Evolutionary conservation across 768 basidiomycete genomes (phyloP).

Genomic region (Lactarius hengduanensis): DNA sequence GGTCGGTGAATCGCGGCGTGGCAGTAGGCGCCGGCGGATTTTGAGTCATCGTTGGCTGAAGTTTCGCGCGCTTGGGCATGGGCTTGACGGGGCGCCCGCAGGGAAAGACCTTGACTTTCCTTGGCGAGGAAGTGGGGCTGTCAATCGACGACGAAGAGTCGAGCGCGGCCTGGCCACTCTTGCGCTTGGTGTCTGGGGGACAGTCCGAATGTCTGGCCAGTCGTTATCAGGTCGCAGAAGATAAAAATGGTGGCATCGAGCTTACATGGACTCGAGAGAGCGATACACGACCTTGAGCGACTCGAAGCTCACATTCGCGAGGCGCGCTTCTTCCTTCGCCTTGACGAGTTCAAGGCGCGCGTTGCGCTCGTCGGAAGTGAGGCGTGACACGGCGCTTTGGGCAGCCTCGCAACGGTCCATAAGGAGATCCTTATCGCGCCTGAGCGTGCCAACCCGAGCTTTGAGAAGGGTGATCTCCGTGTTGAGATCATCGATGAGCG

Average conservation of each 20-base stretch:
- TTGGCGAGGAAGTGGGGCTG: not conserved
- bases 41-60: not conserved
- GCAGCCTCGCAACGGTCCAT: conserved; percentile 16
- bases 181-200: conserved; percentile 5
- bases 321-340: conserved; percentile 1
- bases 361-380: conserved; percentile 11
- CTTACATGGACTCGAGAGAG: conserved; percentile 3
- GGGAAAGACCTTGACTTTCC: not conserved
- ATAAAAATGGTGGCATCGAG: not conserved
- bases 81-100: conserved; percentile 4
- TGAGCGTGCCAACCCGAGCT: conserved; percentile 8
- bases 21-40: not conserved
- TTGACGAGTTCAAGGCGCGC: conserved; percentile 13
- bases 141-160: conserved; percentile 5
- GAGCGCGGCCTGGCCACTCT: conserved; percentile 16
- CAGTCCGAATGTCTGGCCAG: not conserved
- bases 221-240: not conserved
- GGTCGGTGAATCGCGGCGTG: not conserved
- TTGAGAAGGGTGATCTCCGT: conserved; percentile 7
- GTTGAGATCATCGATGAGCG: conserved; percentile 10
- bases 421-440: conserved; percentile 22
- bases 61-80: conserved; percentile 10
- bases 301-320: not conserved
- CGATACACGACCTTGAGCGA: not conserved
- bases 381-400: not conserved